Percentiles rank a stretch among this genome's conserved stretches.
These are phyloP conservation scores for Teratosphaeria epicoccoides DNA, from an alignment of 2,329 filamentous ascomycete genomes.

Conservation along the genomic window DNA sequence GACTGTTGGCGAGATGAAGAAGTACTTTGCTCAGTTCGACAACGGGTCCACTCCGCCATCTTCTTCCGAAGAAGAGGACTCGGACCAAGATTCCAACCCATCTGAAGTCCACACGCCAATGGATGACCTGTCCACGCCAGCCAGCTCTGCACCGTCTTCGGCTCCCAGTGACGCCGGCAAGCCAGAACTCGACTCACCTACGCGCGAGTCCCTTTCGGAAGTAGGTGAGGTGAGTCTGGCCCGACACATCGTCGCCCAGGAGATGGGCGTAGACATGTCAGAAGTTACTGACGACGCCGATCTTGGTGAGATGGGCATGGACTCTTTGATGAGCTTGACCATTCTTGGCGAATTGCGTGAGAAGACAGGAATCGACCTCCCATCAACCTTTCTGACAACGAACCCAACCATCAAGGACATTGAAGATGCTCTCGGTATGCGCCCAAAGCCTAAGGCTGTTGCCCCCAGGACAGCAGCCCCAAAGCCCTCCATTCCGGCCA, in stretches of 20 bases:
- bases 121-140: slow-evolving; percentile 36
- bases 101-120: slow-evolving; percentile 34
- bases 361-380: slow-evolving; percentile 40
- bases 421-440: slow-evolving; percentile 52
- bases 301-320: slow-evolving; percentile 48
- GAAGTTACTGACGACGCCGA: slow-evolving; percentile 48
- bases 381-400: slow-evolving; percentile 46
- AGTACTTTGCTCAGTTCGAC: slow-evolving; percentile 42
- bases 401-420: slow-evolving; percentile 56
- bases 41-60: slow-evolving; percentile 21
- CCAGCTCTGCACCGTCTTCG: slow-evolving; percentile 38
- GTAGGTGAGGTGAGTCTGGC: slow-evolving; percentile 36
- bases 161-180: slow-evolving; percentile 33
- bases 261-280: slow-evolving; percentile 56
- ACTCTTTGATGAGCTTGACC: slow-evolving; percentile 43
- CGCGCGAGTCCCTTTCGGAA: slow-evolving; percentile 25
- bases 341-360: slow-evolving; percentile 42
- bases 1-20: slow-evolving; percentile 51
- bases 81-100: slow-evolving; percentile 32
- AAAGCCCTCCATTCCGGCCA: slow-evolving; percentile 17
- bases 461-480: slow-evolving; percentile 14
- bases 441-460: slow-evolving; percentile 31
- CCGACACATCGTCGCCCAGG: slow-evolving; percentile 40
- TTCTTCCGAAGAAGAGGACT: slow-evolving; percentile 25
- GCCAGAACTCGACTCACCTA: slow-evolving; percentile 24